Conservation (phyloP, 345 rosid species). For the Bruguiera gymnorhiza region DNA sequence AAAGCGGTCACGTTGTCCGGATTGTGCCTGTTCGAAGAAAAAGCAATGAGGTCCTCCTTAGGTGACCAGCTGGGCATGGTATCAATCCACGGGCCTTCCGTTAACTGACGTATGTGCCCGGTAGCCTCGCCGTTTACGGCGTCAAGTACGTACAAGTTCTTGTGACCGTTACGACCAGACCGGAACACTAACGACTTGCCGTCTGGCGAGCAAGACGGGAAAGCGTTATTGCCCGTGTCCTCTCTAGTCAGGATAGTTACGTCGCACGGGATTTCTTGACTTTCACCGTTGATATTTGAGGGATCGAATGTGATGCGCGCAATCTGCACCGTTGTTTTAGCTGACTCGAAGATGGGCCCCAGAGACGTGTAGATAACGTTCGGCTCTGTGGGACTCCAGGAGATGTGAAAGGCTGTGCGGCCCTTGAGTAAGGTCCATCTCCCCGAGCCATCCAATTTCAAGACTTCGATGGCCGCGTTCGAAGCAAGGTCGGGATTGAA, state of each 20-base stretch:
- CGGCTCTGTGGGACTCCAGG: constrained; percentile 77
- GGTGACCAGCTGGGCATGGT: constrained; percentile 94
- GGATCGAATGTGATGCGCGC: constrained; percentile 61
- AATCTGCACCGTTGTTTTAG: constrained; percentile 56
- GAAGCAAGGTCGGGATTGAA: constrained; percentile 41
- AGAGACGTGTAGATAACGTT: constrained; percentile 66
- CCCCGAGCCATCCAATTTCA: constrained; percentile 69
- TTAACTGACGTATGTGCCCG: constrained; percentile 51
- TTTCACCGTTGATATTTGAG: constrained; percentile 32
- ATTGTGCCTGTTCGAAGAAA: constrained; percentile 78
- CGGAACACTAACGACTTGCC: constrained; percentile 74
- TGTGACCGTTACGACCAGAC: constrained; percentile 71
- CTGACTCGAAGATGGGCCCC: constrained; percentile 71
- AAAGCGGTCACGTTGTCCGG: constrained; percentile 35
- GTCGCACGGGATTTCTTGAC: constrained; percentile 46
- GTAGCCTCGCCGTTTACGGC: constrained; percentile 61
- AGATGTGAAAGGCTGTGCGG: constrained; percentile 69
- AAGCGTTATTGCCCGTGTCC: constrained; percentile 84
- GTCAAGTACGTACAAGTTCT: constrained; percentile 59
- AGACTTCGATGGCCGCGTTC: constrained; percentile 46
- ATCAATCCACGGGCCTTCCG: constrained; percentile 76
- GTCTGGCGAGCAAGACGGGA: constrained; percentile 82
- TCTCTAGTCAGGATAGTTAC: constrained; percentile 65
- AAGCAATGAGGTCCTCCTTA: constrained; percentile 76
- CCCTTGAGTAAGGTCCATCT: constrained; percentile 64